phyloP scores from a whole-genome alignment of 2,329 filamentous ascomycete genomes.

The Xylogone sp. region DNA sequence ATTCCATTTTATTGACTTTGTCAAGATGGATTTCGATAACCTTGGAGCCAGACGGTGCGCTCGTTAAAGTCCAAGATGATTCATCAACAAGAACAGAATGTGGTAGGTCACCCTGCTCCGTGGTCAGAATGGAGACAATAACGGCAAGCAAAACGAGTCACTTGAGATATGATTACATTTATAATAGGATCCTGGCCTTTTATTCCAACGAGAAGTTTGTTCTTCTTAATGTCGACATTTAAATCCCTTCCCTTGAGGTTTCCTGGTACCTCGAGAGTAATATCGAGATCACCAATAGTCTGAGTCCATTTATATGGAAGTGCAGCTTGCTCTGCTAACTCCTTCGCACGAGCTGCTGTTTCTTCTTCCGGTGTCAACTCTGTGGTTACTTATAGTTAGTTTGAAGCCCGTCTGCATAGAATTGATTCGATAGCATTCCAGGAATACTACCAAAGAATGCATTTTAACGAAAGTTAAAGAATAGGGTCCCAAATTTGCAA shows the following conservation, averaged over 20 bases:
- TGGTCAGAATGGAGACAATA: too few relatives aligned
- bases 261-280: slow-evolving; percentile 72
- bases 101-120: slow-evolving; percentile 78
- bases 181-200: slow-evolving; percentile 88
- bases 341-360: slow-evolving; percentile 61
- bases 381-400: slow-evolving; percentile 3
- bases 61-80: slow-evolving; percentile 87
- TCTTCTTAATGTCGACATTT: slow-evolving; percentile 77
- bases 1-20: slow-evolving; percentile 96
- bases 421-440: too few relatives aligned
- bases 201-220: slow-evolving; percentile 71
- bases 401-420: too few relatives aligned
- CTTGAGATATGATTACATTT: too few relatives aligned
- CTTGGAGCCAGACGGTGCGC: slow-evolving; percentile 57
- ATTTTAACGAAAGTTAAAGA: too few relatives aligned
- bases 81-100: slow-evolving; percentile 79
- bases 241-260: slow-evolving; percentile 85
- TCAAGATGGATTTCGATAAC: slow-evolving; percentile 86
- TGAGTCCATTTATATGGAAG: slow-evolving; percentile 98
- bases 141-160: too few relatives aligned
- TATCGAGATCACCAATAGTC: slow-evolving; percentile 82
- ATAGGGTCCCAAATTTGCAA: too few relatives aligned
- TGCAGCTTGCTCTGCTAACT: slow-evolving; percentile 81
- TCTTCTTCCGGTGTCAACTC: slow-evolving; percentile 44
- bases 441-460: too few relatives aligned